Percentiles rank a stretch among this genome's conserved stretches.
Conservation (phyloP, 1,284 basidiomycete genomes). For the Puccinia coronata region DNA sequence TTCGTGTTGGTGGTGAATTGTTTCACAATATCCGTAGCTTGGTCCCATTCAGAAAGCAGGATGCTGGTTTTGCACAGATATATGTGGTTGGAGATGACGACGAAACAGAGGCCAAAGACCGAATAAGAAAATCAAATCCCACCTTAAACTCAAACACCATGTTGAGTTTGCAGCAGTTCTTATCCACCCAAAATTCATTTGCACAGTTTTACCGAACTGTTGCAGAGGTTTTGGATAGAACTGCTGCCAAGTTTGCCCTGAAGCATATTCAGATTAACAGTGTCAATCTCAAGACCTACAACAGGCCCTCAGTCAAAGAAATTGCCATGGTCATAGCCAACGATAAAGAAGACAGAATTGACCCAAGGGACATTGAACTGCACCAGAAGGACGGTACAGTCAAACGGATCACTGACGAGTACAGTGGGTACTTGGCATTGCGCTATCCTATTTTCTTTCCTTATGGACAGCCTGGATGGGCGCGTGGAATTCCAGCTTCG, state of each 20-base stretch:
- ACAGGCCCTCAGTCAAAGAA: background rate
- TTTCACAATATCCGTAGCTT: constrained; percentile 20
- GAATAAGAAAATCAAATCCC: background rate
- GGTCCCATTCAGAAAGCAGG: background rate
- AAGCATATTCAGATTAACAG: background rate
- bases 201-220: background rate
- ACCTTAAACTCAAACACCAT: background rate
- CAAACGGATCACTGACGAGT: background rate
- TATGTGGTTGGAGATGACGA: constrained; percentile 1
- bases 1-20: background rate
- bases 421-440: background rate
- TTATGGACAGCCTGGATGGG: background rate
- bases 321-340: constrained; percentile 19
- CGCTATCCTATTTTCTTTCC: constrained; percentile 27
- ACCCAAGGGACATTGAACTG: background rate
- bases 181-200: background rate
- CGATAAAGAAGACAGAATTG: background rate
- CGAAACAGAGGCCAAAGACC: background rate
- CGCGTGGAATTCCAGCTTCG: no score
- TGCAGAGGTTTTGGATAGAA: background rate
- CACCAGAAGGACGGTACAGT: background rate
- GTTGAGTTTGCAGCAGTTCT: background rate
- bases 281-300: background rate
- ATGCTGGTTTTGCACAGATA: constrained; percentile 4
- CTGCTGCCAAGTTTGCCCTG: background rate